Evolutionary conservation across 2,329 filamentous ascomycete species (phyloP), one percentile per base, ranked within the genome.

Genomic region (Zymoseptoria brevis): DNA sequence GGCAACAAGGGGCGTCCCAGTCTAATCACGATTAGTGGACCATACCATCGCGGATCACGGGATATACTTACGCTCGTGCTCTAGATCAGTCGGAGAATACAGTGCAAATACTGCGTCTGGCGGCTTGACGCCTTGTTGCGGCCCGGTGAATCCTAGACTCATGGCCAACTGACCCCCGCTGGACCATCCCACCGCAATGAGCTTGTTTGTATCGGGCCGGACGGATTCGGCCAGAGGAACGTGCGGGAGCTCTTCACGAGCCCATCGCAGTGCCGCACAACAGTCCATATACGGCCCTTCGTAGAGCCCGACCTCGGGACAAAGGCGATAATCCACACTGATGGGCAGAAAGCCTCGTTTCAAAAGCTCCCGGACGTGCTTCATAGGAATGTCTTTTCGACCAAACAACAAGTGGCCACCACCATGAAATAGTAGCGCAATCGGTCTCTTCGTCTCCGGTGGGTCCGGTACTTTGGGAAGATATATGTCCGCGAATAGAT

Each of bases 301-400:
- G 50, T 35, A 21, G 13, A 61, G 49, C 19, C 9, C 55, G 5
- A 54, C 48, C 53, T 58, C 56, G 7, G 59, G 59, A n/a, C 48
- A 53, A 21, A 61, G 59, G 49, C 59, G 19, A 30, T 61, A 61
- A 19, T 61, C 59, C 13, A 53, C 35, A 35, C 59, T 61, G 8
- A 61, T 53, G 19, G 59, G 59, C 8, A 61, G 35, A n/a, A 53
- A 56, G 2, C 59, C 59, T 4, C 26, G 24, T 8, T 56, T 53
- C 6, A 61, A 19, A 13, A 61, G 56, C 48, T 24, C 41, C 26
- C 29, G 9, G 19, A 56, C 30, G 19, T 61, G 59, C 29, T 56
- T 55, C 19, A 56, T 41, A n/a, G 21, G 52, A 26, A 61, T 50
- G 13, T 61, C 51, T 19, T 54, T 55, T 6, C 59, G 56, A 7